phyloP scores from a whole-genome alignment of 805 yeast species.

The Alloascoidea hylecoeti region DNA sequence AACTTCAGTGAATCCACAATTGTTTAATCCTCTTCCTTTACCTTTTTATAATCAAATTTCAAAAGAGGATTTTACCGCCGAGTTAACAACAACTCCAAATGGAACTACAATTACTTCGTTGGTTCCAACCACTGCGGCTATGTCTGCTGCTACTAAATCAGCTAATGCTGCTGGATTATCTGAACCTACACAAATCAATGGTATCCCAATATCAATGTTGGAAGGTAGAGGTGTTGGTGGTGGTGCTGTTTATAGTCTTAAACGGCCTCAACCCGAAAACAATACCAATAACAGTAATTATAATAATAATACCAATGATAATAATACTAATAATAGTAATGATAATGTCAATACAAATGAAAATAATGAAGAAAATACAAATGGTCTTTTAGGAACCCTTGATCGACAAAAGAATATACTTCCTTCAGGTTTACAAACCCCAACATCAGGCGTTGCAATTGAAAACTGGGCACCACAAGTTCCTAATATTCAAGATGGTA shows the following conservation, averaged over 20 bases:
- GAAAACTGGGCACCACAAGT: no score
- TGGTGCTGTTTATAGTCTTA: conserved; percentile 7
- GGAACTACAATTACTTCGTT: conserved; percentile 86
- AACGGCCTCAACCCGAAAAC: background rate
- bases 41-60: conserved; percentile 89
- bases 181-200: conserved; percentile 46
- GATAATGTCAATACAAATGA: no score
- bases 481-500: no score
- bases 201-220: conserved; percentile 56
- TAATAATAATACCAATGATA: background rate
- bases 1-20: conserved; percentile 9
- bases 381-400: no score
- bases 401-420: no score
- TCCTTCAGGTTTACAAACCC: no score
- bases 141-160: conserved; percentile 42
- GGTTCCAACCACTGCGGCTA: conserved; percentile 74
- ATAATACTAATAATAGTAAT: background rate
- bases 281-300: background rate
- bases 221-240: conserved; percentile 65
- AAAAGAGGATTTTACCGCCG: conserved; percentile 75
- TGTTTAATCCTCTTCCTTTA: conserved; percentile 36
- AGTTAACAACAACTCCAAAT: conserved; percentile 77
- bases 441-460: no score
- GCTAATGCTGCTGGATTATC: conserved; percentile 40
- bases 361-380: no score